Evolutionary conservation across 208 protist species (phyloP).

Genomic region (Novymonas esmeraldas): DNA sequence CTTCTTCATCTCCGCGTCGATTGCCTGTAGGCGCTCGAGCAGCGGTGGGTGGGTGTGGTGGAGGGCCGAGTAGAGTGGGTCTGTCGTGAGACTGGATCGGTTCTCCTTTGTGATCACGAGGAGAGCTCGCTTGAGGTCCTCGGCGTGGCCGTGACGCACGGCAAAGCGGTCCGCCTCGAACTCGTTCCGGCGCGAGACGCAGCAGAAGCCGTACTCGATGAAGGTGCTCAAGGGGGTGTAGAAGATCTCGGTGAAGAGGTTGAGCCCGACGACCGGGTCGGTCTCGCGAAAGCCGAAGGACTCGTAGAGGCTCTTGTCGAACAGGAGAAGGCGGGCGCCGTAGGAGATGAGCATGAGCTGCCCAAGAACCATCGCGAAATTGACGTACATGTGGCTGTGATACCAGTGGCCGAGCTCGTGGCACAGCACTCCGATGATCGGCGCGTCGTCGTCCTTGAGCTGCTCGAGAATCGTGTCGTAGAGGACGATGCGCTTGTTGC

Average conservation of each 20-base stretch:
- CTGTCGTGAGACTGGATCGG: conserved; percentile 56
- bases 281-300: conserved; percentile 68
- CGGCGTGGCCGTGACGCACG: conserved; percentile 49
- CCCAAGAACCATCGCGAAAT: conserved; percentile 33
- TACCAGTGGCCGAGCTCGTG: conserved; percentile 94
- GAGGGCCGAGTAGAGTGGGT: conserved; percentile 73
- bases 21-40: conserved; percentile 70
- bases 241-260: conserved; percentile 53
- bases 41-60: conserved; percentile 78
- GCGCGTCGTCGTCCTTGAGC: conserved; percentile 56
- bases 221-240: conserved; percentile 42
- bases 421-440: conserved; percentile 73
- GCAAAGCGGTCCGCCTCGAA: conserved; percentile 81
- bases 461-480: conserved; percentile 90
- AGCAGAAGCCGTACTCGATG: conserved; percentile 42
- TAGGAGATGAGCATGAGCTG: conserved; percentile 63
- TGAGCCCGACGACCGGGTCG: conserved; percentile 69
- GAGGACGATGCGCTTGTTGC: conserved; percentile 89
- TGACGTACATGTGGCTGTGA: conserved; percentile 53
- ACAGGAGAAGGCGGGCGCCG: conserved; percentile 63
- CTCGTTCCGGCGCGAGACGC: conserved; percentile 50
- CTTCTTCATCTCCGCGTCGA: conserved; percentile 63
- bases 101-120: conserved; percentile 68
- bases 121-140: conserved; percentile 44
- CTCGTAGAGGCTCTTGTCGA: conserved; percentile 60